Conservation (phyloP, 208 protist species). For the Phytomonas sp. region DNA sequence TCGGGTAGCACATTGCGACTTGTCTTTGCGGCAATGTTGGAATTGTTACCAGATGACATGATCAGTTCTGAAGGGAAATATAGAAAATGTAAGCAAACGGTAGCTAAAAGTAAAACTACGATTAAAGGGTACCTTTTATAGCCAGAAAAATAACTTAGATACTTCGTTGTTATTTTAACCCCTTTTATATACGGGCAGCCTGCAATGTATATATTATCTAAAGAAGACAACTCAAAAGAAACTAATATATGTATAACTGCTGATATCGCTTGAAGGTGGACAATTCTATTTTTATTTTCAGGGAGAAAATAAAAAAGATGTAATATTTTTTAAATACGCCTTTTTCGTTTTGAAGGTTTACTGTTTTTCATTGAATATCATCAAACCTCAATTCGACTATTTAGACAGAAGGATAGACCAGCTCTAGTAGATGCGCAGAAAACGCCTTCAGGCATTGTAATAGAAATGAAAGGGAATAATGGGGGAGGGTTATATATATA, state of each 20-base stretch:
- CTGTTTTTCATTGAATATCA: neutral
- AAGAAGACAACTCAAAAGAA: neutral
- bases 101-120: neutral
- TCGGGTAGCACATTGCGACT: neutral
- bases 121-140: neutral
- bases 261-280: neutral
- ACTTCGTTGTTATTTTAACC: neutral
- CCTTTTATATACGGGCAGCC: neutral
- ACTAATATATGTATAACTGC: neutral
- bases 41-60: neutral
- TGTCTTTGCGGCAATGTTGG: neutral
- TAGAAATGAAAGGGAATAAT: neutral
- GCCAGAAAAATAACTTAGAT: neutral
- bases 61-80: neutral
- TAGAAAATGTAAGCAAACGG: conserved; percentile 9
- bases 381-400: neutral
- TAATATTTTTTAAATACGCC: conserved; percentile 11
- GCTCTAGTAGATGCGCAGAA: neutral
- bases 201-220: conserved; percentile 2
- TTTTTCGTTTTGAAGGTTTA: conserved; percentile 2
- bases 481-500: neutral
- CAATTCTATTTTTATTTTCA: neutral
- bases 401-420: neutral
- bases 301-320: conserved; percentile 4
- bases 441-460: neutral